These are phyloP conservation scores for Russula foetens DNA, from an alignment of 768 basidiomycete genomes.

Conservation along the genomic window DNA sequence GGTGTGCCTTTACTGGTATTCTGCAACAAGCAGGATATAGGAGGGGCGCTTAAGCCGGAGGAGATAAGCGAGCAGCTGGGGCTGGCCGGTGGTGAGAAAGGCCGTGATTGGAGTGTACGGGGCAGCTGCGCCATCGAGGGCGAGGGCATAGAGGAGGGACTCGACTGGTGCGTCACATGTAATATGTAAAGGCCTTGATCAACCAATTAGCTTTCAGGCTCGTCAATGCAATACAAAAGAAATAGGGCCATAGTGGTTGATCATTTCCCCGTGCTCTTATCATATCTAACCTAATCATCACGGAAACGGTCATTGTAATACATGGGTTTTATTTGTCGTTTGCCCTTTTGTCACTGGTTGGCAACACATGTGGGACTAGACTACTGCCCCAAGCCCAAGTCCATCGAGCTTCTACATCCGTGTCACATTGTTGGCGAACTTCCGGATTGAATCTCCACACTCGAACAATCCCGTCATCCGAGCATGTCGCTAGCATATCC, in stretches of 20 bases:
- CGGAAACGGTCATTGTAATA: slow-evolving; percentile 13
- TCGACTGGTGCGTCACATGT: slow-evolving; percentile 68
- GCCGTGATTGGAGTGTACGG: slow-evolving; percentile 93
- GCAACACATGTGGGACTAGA: background rate
- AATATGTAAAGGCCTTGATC: background rate
- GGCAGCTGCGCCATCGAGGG: slow-evolving; percentile 95
- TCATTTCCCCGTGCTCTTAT: background rate
- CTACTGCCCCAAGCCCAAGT: slow-evolving; percentile 58
- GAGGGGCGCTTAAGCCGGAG: slow-evolving; percentile 84
- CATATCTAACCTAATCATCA: slow-evolving; percentile 7
- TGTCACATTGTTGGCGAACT: slow-evolving; percentile 44
- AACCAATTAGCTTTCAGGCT: slow-evolving; percentile 42
- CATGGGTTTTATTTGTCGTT: slow-evolving; percentile 7
- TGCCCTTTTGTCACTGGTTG: background rate
- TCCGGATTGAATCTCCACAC: slow-evolving; percentile 76
- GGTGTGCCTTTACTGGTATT: slow-evolving; percentile 95
- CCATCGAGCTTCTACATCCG: slow-evolving; percentile 41
- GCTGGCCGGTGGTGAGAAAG: slow-evolving; percentile 89
- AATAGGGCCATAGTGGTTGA: slow-evolving; percentile 32
- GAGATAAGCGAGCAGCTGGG: slow-evolving; percentile 93
- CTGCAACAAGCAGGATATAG: slow-evolving; percentile 90
- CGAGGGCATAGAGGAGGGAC: slow-evolving; percentile 91
- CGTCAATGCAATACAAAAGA: slow-evolving; percentile 83
- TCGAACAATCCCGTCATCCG: slow-evolving; percentile 74
- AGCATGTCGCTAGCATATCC: slow-evolving; percentile 57